A percentile compares a stretch with the other conserved stretches of the same genome.
Conservation (phyloP, 495 filamentous ascomycete species). For the Penicillium subrubescens region DNA sequence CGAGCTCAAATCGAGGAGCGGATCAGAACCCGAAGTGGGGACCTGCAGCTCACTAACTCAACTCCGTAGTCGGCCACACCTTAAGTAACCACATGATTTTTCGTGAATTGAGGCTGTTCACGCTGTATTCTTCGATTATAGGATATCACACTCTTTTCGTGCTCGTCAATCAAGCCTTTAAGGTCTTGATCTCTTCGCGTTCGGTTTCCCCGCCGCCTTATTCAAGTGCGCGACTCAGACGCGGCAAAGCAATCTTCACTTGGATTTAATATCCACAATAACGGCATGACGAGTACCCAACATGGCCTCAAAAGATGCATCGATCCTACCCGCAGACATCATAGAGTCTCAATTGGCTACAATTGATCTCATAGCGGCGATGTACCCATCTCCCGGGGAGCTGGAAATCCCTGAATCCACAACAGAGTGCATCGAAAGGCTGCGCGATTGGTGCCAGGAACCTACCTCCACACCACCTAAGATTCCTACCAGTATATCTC, state of each 20-base stretch:
- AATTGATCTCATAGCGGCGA: slow-evolving; percentile 39
- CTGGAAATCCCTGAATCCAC: slow-evolving; percentile 39
- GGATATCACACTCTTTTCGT: neutral
- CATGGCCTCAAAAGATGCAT: slow-evolving; percentile 21
- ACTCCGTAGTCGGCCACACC: neutral
- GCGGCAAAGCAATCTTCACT: neutral
- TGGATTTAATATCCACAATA: neutral
- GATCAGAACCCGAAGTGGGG: neutral
- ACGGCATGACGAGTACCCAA: neutral
- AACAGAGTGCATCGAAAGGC: slow-evolving; percentile 32
- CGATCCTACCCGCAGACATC: slow-evolving; percentile 19
- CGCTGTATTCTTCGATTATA: too few species aligned
- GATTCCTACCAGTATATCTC: slow-evolving; percentile 29
- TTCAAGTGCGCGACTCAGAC: neutral
- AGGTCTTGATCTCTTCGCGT: neutral
- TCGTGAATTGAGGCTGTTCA: neutral
- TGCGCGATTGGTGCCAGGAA: slow-evolving; percentile 37
- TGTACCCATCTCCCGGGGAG: slow-evolving; percentile 40
- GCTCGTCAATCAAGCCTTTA: neutral
- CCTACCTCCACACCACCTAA: slow-evolving; percentile 12
- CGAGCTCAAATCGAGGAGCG: neutral
- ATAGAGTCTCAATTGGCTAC: slow-evolving; percentile 41
- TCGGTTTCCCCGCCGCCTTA: neutral
- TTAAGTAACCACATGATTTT: neutral
- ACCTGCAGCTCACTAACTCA: neutral